Base-by-base conservation (phyloP, 768 basidiomycete genomes). In the Collybia sordida region DNA sequence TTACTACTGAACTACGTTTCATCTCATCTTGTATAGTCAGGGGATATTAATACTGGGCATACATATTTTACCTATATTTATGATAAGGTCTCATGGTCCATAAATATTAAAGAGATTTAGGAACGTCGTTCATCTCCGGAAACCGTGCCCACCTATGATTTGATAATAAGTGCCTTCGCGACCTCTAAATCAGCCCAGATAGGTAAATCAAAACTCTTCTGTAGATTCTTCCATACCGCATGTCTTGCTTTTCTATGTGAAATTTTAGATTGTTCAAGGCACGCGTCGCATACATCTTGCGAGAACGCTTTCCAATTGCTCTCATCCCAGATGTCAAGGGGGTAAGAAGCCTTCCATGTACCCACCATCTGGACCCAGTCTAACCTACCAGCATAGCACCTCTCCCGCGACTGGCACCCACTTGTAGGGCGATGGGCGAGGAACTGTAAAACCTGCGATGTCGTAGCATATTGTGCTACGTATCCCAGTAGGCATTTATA, bases 191-290 rank as follows among this genome's bases (percentile, higher is more conserved):
- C 57, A 23, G 57, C 56, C 69, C 69, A 71, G 14, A 45, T 39
- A 2, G 60, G 59, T 2, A 69, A 50, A 8, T 60, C 60, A 50
- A 70, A 71, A 45, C 67, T 62, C 1, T 54, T 49, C 2, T 67
- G 67, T 28, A 72, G 47, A 44, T 59, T 57, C 7, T 59, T 50
- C 72, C 70, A 68, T 61, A 72, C 61, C 43, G 55, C 54, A 47
- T 61, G 41, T 37, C 61, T 57, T 18, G 64, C 59, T 24, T 47
- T 38, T 41, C 49, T 42, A 42, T 59, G 57, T 3, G 42, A 39
- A 41, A 42, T 52, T 42, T 45, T 53, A 25, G 50, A 47, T 36
- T 54, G 43, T 11, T 35, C 49, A 31, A 56, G 23, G n/a, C 54
- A 54, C 17, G 31, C 52, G 1, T 42, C 5, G 35, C 54, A 55